Conservation (phyloP, 192 early-diverging fungal species). For the Spizellomyces sp. region DNA sequence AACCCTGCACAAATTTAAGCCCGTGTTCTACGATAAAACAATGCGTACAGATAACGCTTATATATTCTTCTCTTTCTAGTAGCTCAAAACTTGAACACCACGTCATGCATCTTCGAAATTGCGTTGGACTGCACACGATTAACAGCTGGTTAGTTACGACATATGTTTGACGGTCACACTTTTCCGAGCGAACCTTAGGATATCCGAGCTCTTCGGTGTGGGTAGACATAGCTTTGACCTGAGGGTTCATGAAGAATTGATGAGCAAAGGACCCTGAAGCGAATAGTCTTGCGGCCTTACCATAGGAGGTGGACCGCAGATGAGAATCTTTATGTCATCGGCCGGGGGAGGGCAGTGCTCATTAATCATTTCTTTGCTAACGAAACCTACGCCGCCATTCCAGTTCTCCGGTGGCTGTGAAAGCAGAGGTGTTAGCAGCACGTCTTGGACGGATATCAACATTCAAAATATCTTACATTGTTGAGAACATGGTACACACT, state of each 20-base stretch:
- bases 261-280: constrained; percentile 2
- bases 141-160: neutral
- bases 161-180: neutral
- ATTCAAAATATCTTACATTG: constrained; percentile 36
- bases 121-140: constrained; percentile 47
- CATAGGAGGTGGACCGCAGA: constrained; percentile 92
- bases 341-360: constrained; percentile 73
- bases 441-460: no score
- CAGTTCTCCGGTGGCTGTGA: constrained; percentile 66
- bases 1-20: no score
- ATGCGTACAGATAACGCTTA: no score
- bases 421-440: neutral
- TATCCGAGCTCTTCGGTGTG: constrained; percentile 75
- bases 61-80: no score
- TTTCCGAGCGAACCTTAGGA: constrained; percentile 50
- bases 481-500: constrained; percentile 83
- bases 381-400: constrained; percentile 85
- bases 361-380: constrained; percentile 80
- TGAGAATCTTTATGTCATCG: constrained; percentile 79
- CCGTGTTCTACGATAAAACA: no score
- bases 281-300: constrained; percentile 1
- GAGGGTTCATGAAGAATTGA: neutral
- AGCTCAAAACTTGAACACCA: constrained; percentile 85
- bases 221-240: constrained; percentile 73
- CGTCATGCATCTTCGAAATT: constrained; percentile 81